Evolutionary conservation across 2,329 filamentous ascomycete species (phyloP).

Genomic region (Fusarium humuli): DNA sequence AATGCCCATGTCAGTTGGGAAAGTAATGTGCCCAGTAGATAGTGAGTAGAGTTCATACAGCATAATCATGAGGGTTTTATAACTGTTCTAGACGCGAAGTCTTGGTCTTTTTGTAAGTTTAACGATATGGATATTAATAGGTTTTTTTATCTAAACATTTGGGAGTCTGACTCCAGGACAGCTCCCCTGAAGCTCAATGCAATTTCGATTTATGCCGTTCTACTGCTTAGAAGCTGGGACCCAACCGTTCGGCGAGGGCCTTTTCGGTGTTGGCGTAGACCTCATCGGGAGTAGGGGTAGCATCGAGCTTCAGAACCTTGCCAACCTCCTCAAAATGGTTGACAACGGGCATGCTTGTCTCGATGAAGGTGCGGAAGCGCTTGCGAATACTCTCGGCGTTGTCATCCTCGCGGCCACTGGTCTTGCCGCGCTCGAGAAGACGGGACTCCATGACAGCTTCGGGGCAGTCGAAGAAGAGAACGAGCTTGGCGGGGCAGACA

Average conservation of each 20-base stretch:
- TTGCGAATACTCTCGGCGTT: conserved; percentile 97
- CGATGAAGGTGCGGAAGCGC: conserved; percentile 92
- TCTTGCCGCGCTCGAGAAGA: conserved; percentile 90
- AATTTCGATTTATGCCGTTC: conserved; percentile 13
- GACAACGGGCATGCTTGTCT: conserved; percentile 98
- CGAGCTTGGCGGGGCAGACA: conserved; percentile 85
- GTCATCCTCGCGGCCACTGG: conserved; percentile 89
- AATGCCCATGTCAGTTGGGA: background rate
- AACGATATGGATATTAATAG: conserved; percentile 24
- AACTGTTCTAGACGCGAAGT: conserved; percentile 4
- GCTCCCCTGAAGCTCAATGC: conserved; percentile 26
- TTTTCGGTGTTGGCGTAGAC: conserved; percentile 67
- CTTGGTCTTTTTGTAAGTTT: conserved; percentile 27
- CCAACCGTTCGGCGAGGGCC: conserved; percentile 62
- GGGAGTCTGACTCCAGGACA: conserved; percentile 25
- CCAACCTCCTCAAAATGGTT: conserved; percentile 81
- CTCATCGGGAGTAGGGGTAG: conserved; percentile 73
- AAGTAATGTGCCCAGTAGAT: background rate
- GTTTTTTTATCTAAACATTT: conserved; percentile 20
- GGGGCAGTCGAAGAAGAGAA: conserved; percentile 94
- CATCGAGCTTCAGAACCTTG: conserved; percentile 83
- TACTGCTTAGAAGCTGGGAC: conserved; percentile 49
- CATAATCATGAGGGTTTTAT: conserved; percentile 17
- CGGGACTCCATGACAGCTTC: conserved; percentile 88
- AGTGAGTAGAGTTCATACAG: background rate